A percentile compares a stretch with the other conserved stretches of the same genome.
These are phyloP conservation scores for Mycena metata DNA, from an alignment of 768 basidiomycete genomes.

Conservation along the genomic window DNA sequence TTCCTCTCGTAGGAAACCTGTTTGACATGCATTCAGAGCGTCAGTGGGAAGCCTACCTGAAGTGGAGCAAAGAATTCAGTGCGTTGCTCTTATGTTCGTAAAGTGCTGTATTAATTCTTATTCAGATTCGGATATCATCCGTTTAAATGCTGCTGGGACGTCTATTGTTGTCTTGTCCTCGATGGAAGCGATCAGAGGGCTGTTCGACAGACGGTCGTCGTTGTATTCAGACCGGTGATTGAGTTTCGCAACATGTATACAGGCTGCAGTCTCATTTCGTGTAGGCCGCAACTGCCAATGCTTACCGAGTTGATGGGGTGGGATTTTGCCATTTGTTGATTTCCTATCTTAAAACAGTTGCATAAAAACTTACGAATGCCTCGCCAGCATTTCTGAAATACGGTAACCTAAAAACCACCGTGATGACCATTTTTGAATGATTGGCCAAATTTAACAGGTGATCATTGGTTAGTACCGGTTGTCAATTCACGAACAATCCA, in stretches of 20 bases:
- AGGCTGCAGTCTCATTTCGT: neutral
- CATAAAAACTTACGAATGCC: neutral
- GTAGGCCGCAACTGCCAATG: conserved; percentile 34
- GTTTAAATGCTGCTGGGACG: conserved; percentile 43
- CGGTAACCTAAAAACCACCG: conserved; percentile 16
- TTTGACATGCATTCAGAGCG: conserved; percentile 1
- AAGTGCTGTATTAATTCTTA: neutral
- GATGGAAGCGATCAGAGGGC: conserved; percentile 47
- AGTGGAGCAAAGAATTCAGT: conserved; percentile 35
- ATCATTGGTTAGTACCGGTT: conserved; percentile 30
- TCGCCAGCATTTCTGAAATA: conserved; percentile 36
- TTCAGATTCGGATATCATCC: conserved; percentile 45
- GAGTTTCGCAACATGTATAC: neutral
- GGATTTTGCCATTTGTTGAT: conserved; percentile 35
- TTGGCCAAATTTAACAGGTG: conserved; percentile 21
- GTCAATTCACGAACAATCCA: neutral
- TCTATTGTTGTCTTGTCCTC: conserved; percentile 50
- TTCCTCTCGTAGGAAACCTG: conserved; percentile 23
- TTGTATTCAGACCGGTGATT: conserved; percentile 52
- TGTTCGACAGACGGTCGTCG: conserved; percentile 51
- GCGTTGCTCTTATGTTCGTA: neutral
- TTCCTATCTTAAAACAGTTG: neutral
- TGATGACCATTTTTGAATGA: neutral
- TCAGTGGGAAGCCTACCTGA: conserved; percentile 22
- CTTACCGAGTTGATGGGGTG: conserved; percentile 40